Evolutionary conservation across 2,329 filamentous ascomycete genomes (phyloP).

Genomic region (Alternaria incomplexa): DNA sequence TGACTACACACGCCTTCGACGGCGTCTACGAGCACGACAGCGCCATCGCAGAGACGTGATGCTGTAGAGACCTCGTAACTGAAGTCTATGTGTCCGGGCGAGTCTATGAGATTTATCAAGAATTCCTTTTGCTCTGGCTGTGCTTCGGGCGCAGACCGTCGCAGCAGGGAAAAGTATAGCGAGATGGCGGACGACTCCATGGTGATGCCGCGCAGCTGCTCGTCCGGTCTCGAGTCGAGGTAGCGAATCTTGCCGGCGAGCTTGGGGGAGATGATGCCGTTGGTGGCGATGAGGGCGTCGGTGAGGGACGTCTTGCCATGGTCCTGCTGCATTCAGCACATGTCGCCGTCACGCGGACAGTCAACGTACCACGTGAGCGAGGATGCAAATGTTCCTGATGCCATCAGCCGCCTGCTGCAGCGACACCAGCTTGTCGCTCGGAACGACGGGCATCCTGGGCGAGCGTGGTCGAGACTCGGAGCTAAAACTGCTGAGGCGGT

Average conservation of each 20-base stretch:
- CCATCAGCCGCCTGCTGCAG: conserved; percentile 87
- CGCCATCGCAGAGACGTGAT: conserved; percentile 91
- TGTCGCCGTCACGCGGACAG: conserved; percentile 40
- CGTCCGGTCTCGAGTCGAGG: conserved; percentile 93
- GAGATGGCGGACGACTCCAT: conserved; percentile 99
- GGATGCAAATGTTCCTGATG: conserved; percentile 72
- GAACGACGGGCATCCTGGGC: conserved; percentile 82
- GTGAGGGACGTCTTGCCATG: conserved; percentile 98
- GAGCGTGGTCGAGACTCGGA: not conserved
- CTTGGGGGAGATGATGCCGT: conserved; percentile 98
- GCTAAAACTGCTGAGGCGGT: not conserved
- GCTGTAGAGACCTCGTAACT: conserved; percentile 98
- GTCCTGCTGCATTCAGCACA: conserved; percentile 59
- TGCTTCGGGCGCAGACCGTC: conserved; percentile 72
- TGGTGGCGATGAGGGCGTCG: conserved; percentile 94
- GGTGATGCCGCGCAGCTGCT: conserved; percentile 96
- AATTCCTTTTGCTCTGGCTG: conserved; percentile 82
- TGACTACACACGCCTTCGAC: conserved; percentile 99
- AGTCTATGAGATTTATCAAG: conserved; percentile 96
- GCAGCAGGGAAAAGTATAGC: conserved; percentile 89
- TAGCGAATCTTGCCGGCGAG: conserved; percentile 98
- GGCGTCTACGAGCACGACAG: conserved; percentile 91
- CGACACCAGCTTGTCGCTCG: conserved; percentile 85
- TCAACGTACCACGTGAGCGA: conserved; percentile 19
- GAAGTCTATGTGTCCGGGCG: conserved; percentile 97